phyloP scores from a whole-genome alignment of 768 basidiomycete genomes.

The Termitomyces sp. region DNA sequence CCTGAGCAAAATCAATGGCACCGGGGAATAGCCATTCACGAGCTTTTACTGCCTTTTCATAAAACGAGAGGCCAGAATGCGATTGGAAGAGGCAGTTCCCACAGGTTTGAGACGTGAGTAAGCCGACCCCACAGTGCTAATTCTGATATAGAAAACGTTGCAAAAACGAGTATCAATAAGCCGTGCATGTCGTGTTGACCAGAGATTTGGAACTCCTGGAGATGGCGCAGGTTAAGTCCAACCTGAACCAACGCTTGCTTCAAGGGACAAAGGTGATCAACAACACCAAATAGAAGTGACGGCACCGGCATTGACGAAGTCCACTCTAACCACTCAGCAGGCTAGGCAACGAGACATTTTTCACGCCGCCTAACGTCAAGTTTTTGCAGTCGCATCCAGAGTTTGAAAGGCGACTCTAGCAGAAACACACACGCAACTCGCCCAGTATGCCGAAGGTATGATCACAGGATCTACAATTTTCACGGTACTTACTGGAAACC shows the following conservation, averaged over 20 bases:
- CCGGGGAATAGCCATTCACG: too few relatives aligned
- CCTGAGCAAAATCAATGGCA: too few relatives aligned
- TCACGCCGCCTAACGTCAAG: neutral
- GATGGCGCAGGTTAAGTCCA: too few relatives aligned
- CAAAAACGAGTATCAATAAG: neutral
- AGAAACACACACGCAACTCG: constrained; percentile 7
- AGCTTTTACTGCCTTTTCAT: too few relatives aligned
- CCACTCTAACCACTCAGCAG: constrained; percentile 6
- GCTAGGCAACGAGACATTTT: neutral
- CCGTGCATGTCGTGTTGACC: neutral
- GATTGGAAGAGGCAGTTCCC: neutral
- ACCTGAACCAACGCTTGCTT: too few relatives aligned
- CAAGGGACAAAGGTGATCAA: neutral
- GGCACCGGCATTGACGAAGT: constrained; percentile 11
- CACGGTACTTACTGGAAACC: constrained; percentile 13
- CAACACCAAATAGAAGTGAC: constrained; percentile 11
- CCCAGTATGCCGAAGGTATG: constrained; percentile 47
- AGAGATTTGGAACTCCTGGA: neutral
- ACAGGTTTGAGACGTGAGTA: neutral
- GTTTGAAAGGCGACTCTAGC: constrained; percentile 8
- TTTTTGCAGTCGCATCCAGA: constrained; percentile 8
- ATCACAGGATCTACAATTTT: constrained; percentile 7
- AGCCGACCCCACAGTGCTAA: neutral
- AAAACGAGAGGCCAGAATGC: too few relatives aligned
- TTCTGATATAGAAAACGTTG: too few relatives aligned